Conservation (phyloP, 2,329 filamentous ascomycete genomes). For the Penicillium hesseltinei region DNA sequence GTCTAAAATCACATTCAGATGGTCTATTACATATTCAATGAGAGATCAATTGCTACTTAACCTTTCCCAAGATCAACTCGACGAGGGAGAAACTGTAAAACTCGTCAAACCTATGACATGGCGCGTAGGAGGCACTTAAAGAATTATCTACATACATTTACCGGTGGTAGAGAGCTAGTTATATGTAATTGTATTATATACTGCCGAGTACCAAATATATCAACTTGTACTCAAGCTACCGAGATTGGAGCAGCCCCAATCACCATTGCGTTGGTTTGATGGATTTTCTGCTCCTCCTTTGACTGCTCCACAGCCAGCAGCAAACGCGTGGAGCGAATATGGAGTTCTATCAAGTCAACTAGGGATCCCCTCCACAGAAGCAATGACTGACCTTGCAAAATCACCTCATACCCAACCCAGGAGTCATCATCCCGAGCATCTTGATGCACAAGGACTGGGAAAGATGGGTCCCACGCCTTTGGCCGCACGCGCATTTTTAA, state of each 20-base stretch:
- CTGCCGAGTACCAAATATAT: neutral
- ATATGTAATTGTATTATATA: neutral
- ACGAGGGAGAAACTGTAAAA: no score
- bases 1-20: no score
- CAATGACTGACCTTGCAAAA: conserved; percentile 63
- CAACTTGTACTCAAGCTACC: neutral
- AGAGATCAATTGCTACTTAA: no score
- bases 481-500: conserved; percentile 65
- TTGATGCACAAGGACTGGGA: conserved; percentile 50
- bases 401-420: conserved; percentile 67
- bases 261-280: conserved; percentile 59
- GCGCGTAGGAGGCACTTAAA: no score
- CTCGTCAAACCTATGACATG: no score
- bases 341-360: conserved; percentile 54
- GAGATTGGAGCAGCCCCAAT: conserved; percentile 26
- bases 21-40: no score
- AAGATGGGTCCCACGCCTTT: conserved; percentile 46
- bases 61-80: no score
- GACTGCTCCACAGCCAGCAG: conserved; percentile 66
- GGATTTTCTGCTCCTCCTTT: conserved; percentile 57
- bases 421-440: conserved; percentile 57
- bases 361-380: neutral
- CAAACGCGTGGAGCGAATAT: conserved; percentile 63
- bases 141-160: no score
- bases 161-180: no score